These are phyloP conservation scores for Pyrus pyrifolia DNA, from an alignment of 306 rosid species.

Conservation along the genomic window DNA sequence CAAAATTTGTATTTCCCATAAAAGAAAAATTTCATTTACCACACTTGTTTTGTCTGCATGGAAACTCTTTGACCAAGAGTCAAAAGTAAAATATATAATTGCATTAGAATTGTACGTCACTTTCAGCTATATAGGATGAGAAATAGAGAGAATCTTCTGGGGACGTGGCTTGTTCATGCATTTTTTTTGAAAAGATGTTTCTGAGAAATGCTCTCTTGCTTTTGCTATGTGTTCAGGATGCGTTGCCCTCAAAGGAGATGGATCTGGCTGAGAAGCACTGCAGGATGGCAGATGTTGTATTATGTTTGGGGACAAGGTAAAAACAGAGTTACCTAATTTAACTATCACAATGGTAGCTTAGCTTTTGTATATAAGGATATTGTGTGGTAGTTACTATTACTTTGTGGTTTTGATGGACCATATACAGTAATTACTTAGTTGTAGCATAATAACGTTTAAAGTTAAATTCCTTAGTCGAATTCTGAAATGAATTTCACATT, in stretches of 20 bases:
- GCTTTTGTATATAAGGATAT: background rate
- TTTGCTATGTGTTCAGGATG: conserved; percentile 52
- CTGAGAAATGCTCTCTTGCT: background rate
- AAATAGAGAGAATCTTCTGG: background rate
- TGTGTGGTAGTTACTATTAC: background rate
- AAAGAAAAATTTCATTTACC: background rate
- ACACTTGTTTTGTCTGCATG: background rate
- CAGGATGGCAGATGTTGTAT: conserved; percentile 84
- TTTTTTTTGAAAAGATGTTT: background rate
- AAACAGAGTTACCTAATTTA: background rate
- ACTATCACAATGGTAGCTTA: background rate
- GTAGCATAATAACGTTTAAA: background rate
- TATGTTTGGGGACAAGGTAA: conserved; percentile 98
- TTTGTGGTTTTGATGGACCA: background rate
- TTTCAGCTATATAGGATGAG: background rate
- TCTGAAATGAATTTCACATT: background rate
- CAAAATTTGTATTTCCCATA: background rate
- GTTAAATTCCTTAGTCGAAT: background rate
- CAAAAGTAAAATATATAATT: background rate
- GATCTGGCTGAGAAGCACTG: conserved; percentile 93
- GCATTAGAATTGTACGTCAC: background rate
- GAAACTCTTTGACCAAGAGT: background rate
- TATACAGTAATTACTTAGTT: background rate
- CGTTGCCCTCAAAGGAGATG: conserved; percentile 94
- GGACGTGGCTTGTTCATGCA: background rate